phyloP scores from a whole-genome alignment of 139 green algal genomes.

The Micromonas pusilla region DNA sequence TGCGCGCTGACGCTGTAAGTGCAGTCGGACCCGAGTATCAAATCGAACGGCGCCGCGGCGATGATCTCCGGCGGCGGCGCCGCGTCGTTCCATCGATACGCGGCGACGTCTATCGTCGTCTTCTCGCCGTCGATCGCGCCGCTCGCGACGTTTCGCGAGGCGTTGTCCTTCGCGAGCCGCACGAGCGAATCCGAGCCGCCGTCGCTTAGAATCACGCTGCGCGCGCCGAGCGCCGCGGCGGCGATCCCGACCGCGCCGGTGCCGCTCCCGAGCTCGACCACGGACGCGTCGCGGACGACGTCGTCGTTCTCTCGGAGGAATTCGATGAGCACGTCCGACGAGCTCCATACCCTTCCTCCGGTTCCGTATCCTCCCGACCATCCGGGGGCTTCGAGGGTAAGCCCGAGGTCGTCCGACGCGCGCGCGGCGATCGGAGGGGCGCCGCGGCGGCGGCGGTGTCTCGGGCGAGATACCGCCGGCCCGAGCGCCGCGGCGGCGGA shows the following conservation, averaged over 20 bases:
- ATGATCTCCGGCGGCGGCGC: not conserved
- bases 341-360: constrained; percentile 16
- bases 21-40: constrained; percentile 22
- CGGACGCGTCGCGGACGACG: not conserved
- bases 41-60: not conserved
- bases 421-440: no score
- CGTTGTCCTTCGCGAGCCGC: constrained; percentile 14
- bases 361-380: constrained; percentile 15
- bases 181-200: constrained; percentile 9
- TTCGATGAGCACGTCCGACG: not conserved
- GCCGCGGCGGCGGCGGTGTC: no score
- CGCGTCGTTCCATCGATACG: not conserved
- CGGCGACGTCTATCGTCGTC: constrained; percentile 6
- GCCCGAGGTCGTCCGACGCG: no score
- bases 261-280: constrained; percentile 20
- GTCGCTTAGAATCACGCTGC: constrained; percentile 7
- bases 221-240: constrained; percentile 19
- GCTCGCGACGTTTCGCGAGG: not conserved
- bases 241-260: constrained; percentile 2
- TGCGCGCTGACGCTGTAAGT: constrained; percentile 19
- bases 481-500: no score
- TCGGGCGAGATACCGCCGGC: no score
- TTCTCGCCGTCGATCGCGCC: not conserved
- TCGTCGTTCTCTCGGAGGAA: not conserved
- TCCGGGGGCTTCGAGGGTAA: constrained; percentile 17